Percentiles rank a stretch among this genome's conserved stretches.
These are phyloP conservation scores for Strigomonas galati DNA, from an alignment of 208 protist genomes.

Conservation along the genomic window DNA sequence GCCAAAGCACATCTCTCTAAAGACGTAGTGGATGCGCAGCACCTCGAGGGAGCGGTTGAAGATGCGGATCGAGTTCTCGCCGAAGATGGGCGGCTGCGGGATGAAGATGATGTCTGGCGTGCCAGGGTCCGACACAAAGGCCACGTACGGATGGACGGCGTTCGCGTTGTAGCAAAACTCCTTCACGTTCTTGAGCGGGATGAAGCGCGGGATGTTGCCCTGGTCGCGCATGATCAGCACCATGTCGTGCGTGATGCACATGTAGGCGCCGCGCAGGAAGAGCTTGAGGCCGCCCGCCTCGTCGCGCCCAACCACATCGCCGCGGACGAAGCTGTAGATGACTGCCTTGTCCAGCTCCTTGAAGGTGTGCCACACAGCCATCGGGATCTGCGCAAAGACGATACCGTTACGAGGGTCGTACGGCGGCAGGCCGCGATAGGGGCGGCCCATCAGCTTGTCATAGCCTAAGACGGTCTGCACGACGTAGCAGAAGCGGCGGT, in stretches of 20 bases:
- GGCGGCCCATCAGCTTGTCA: constrained; percentile 41
- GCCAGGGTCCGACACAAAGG: constrained; percentile 36
- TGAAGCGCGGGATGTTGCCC: constrained; percentile 49
- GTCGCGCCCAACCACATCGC: constrained; percentile 28
- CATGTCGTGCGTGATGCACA: constrained; percentile 58
- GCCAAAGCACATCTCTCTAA: constrained; percentile 45
- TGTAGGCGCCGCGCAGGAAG: constrained; percentile 23
- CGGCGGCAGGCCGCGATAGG: constrained; percentile 46
- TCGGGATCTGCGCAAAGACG: constrained; percentile 49
- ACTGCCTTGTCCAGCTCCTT: constrained; percentile 48
- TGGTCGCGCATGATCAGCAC: constrained; percentile 43
- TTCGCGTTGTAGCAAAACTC: constrained; percentile 39
- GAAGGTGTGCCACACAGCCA: constrained; percentile 45
- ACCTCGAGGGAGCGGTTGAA: constrained; percentile 31
- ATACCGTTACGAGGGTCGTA: constrained; percentile 65
- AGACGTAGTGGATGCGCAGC: constrained; percentile 29
- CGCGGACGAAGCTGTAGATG: constrained; percentile 46
- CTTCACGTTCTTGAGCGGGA: constrained; percentile 28
- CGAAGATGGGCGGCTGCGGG: constrained; percentile 28
- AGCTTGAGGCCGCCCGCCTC: constrained; percentile 11
- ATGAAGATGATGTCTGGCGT: constrained; percentile 45
- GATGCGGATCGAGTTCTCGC: constrained; percentile 19
- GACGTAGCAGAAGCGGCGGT: constrained; percentile 48
- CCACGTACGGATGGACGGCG: constrained; percentile 27
- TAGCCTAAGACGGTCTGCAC: constrained; percentile 48